Evolutionary conservation across 176 grass and related monocot species (phyloP), one percentile per base, ranked within the genome.

Genomic region (Echinochloa phyllopogon): DNA sequence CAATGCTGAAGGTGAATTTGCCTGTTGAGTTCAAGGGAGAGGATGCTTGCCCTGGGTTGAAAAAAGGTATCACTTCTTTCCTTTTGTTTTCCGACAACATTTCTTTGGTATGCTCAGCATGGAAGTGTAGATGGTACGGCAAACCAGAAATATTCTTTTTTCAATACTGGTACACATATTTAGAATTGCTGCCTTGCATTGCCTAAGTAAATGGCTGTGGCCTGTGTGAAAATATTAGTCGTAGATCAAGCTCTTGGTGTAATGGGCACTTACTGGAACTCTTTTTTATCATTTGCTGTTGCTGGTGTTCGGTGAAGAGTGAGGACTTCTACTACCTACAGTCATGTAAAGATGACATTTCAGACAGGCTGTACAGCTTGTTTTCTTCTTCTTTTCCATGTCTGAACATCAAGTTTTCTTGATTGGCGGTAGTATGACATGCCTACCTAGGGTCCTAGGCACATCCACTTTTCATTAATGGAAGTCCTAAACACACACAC

Each of bases 1-100:
- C 77, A 75, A 81, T 87, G 71, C 56, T 98, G 64, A 93, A 87
- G 77, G 93, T 98, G 41, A 79, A 94, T 62, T 78, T 98, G 62
- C 96, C 93, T 14, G 73, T 94, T 66, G 85, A 90, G 64, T 98
- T 90, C 86, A 89, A 94, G 73, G 96, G 96, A 78, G 85, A 90
- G 43, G 93, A 94, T 78, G 50, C 69, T 66, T 98, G 96, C 59
- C 89, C 89, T 77, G 93, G 93, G 21, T 84, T 98, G 80, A 94
- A 92, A 69, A 98, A 95, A 98, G 96, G 96, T 98, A 82, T 50
- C 16, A 3, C 15, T 1, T 43, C 8, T 65, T 83, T 78, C 8
- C 52, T 50, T 42, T 91, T 36, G 0, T 6, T 60, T 85, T 72
- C 78, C 6, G n/a, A 23, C 52, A 62, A 63, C 29, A 65, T 75